phyloP scores from a whole-genome alignment of 1,284 basidiomycete species.

The Cutaneotrichosporon cavernicola region DNA sequence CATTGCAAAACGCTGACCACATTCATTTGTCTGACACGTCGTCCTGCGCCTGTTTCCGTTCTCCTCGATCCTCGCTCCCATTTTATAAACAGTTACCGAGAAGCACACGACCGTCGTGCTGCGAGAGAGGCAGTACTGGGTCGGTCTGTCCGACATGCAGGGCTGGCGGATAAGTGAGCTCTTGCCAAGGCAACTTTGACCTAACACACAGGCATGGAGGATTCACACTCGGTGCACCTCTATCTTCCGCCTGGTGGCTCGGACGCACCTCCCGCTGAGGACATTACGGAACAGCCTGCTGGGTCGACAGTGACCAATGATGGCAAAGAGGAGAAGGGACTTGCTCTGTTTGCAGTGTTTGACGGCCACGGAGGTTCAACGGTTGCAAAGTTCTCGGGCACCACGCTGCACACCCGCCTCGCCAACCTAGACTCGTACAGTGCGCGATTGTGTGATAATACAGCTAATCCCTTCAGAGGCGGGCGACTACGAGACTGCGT shows the following conservation, averaged over 20 bases:
- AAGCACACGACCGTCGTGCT: constrained; percentile 79
- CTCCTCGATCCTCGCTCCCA: background rate
- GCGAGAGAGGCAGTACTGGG: constrained; percentile 71
- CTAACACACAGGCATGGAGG: constrained; percentile 73
- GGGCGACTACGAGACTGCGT: constrained; percentile 69
- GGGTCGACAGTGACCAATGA: constrained; percentile 52
- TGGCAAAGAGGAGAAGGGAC: constrained; percentile 60
- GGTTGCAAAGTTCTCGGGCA: constrained; percentile 87
- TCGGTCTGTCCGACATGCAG: constrained; percentile 94
- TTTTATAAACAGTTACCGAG: constrained; percentile 60
- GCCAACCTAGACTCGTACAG: constrained; percentile 70
- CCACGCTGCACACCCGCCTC: constrained; percentile 81
- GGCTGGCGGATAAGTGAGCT: constrained; percentile 95
- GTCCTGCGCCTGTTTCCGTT: background rate
- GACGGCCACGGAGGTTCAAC: constrained; percentile 95
- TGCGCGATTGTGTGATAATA: constrained; percentile 21
- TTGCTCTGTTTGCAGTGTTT: constrained; percentile 90
- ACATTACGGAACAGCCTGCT: constrained; percentile 52
- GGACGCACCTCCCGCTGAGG: constrained; percentile 53
- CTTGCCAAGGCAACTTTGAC: constrained; percentile 4
- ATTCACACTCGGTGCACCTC: constrained; percentile 84
- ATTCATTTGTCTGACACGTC: constrained; percentile 13
- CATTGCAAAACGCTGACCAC: constrained; percentile 7
- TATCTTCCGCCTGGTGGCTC: constrained; percentile 45
- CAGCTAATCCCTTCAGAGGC: constrained; percentile 43